Base-by-base conservation (phyloP, 305 asterid genomes). In the Fraxinus dipetala region DNA sequence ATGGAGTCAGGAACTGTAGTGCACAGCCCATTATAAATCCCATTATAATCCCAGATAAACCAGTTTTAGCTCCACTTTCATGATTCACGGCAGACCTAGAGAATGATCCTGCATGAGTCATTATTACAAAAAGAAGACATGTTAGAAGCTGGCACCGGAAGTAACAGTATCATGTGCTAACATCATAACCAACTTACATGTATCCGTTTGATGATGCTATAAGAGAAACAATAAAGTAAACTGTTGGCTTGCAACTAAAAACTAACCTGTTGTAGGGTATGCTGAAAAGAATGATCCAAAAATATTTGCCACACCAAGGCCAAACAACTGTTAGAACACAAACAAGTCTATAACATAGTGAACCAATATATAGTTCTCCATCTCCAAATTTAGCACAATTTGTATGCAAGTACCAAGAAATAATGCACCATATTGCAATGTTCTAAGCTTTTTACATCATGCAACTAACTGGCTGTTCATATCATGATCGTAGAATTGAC, bases 11-110 rank as follows among this genome's bases (percentile, higher is more conserved):
- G 90, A 96, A 94, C 83, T 94, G 91, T 84, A 96, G 97, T 77
- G 98, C 98, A 86, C 98, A 96, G 59, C 90, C 94, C 97, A 96
- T 96, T 84, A 96, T 91, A 75, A 96, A 84, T 83, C 99, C 99
- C 99, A 94, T 96, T 76, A 96, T 83, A 79, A 96, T 70, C 84
- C 99, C 99, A 75, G 99, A 90, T 85, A 96, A 86, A 78, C 99
- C 99, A 48, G 99, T 96, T 91, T 93, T 96, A 83, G 99, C 99
- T 87, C 99, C 99, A 85, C 99, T 94, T 88, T 94, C 99, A 89
- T 96, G 94, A 91, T 96, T 96, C 63, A 96, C 99, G 6, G 99
- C 99, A 82, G 99, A 96, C 89, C 99, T 94, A 65, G 99, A 96
- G 87, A 96, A 96, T 77, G 99, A 96, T 73, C 99, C 99, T 96